Base-by-base conservation (phyloP, 2,329 filamentous ascomycete genomes). In the Aureobasidium leucospermi region DNA sequence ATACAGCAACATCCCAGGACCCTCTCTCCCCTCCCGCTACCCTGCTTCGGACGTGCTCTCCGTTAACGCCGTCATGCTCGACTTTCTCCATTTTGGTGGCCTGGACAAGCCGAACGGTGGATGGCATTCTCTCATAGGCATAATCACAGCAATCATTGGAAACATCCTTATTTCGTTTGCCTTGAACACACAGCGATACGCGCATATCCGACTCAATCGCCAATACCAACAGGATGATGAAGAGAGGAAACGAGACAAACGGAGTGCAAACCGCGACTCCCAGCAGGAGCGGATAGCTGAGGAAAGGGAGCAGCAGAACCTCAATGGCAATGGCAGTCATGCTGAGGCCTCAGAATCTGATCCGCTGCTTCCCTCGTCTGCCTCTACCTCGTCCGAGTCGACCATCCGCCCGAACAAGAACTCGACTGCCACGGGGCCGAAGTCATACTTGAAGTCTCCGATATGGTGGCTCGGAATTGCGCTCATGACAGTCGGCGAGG, bases 401-500 rank as follows among this genome's bases (percentile, higher is more conserved):
- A 76, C 73, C 1, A 66, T 72, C 49, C 71, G 70, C 28, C 68
- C 73, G 1, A 71, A 69, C 4, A 75, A 75, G 57, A 71, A 73
- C 59, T 38, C 55, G 23, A n/a, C 43, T 19, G 23, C 42, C 2
- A 70, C 73, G 6, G 68, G 66, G 1, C 77, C 85, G 32, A 86
- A 86, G 60, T 87, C 84, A 6, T 99, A 99, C 73, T 82, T 99
- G 61, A 85, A 85, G 64, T 96, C 91, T 38, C 90, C 91, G 1
- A 96, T 94, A 70, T 99, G 94, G 94, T 99, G 94, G 94, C 76
- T 86, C 34, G 94, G 94, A 19, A 93, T 97, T 65, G 82, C 95
- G 15, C 80, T 99, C 61, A 99, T 99, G 84, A 90, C 87, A 0
- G 77, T 96, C 28, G 94, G 94, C 60, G 94, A 99, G 76, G 87